A percentile compares a stretch with the other conserved stretches of the same genome.
phyloP scores from a whole-genome alignment of 1,139 yeast species.

The Suhomyces chickasaworum region DNA sequence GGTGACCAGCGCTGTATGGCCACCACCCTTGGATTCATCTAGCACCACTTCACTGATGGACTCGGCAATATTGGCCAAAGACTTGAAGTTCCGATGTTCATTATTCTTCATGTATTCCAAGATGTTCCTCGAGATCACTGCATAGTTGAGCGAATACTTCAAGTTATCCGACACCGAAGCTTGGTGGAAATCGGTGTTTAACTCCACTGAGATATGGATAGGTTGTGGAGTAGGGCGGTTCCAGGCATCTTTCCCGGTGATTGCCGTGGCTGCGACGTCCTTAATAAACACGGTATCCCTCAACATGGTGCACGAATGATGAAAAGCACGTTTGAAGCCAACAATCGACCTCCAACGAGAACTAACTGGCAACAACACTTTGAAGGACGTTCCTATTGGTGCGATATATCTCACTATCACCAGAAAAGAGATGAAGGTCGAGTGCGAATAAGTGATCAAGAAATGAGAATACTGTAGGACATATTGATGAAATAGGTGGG shows the following conservation, averaged over 20 bases:
- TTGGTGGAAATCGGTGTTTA: constrained; percentile 66
- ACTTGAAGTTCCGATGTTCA: constrained; percentile 50
- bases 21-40: constrained; percentile 52
- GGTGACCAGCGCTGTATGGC: constrained; percentile 47
- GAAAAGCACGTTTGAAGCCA: constrained; percentile 3
- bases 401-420: neutral
- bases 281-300: constrained; percentile 60
- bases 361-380: neutral
- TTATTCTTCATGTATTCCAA: constrained; percentile 51
- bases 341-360: neutral
- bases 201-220: constrained; percentile 56
- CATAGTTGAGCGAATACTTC: constrained; percentile 81
- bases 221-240: constrained; percentile 71
- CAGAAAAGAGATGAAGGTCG: neutral
- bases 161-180: constrained; percentile 80
- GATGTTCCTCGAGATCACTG: constrained; percentile 71
- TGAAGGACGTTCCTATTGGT: neutral
- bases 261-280: constrained; percentile 60
- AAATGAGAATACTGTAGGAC: too few species aligned
- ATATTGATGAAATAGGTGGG: too few species aligned
- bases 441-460: too few species aligned
- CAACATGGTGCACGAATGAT: constrained; percentile 8
- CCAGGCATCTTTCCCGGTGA: constrained; percentile 80
- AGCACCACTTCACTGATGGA: constrained; percentile 52
- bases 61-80: constrained; percentile 59